Conservation (phyloP, 192 early-diverging fungal species). For the Coemansia erecta region DNA sequence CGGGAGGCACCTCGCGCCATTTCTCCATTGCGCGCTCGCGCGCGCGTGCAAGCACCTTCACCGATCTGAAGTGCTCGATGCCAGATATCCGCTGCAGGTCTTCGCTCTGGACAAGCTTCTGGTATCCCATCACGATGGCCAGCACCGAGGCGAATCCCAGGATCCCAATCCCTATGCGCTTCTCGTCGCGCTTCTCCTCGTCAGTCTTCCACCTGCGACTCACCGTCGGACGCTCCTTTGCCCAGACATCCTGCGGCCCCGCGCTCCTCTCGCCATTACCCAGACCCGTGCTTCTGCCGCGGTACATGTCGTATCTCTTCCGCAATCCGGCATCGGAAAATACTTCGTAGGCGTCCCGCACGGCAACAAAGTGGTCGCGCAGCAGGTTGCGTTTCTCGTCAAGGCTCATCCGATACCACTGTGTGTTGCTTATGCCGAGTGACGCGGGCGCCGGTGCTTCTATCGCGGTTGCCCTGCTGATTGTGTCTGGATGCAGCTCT, state of each 20-base stretch:
- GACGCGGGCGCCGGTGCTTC: background rate
- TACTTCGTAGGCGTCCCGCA: slow-evolving; percentile 29
- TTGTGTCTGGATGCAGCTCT: slow-evolving; percentile 37
- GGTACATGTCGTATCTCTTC: slow-evolving; percentile 15
- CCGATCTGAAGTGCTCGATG: slow-evolving; percentile 6
- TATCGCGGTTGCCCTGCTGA: background rate
- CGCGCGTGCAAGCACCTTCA: slow-evolving; percentile 13
- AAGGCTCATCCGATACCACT: slow-evolving; percentile 15
- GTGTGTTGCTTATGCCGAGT: slow-evolving; percentile 1
- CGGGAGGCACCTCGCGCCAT: slow-evolving; percentile 37
- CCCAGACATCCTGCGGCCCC: slow-evolving; percentile 17
- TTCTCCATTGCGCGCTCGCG: slow-evolving; percentile 31
- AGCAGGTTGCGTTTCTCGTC: slow-evolving; percentile 7
- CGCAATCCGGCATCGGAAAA: slow-evolving; percentile 20
- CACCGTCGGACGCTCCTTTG: slow-evolving; percentile 23
- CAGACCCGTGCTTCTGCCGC: background rate
- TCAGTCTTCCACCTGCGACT: background rate
- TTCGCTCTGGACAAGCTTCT: slow-evolving; percentile 13
- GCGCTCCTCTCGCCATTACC: background rate
- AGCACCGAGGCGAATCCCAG: slow-evolving; percentile 30
- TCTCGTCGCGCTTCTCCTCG: slow-evolving; percentile 9
- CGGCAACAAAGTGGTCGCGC: slow-evolving; percentile 24
- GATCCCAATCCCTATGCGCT: slow-evolving; percentile 9
- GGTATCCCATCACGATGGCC: slow-evolving; percentile 8
- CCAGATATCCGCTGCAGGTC: slow-evolving; percentile 3